Conservation (phyloP, 805 yeast species). For the Komagataella phaffii region DNA sequence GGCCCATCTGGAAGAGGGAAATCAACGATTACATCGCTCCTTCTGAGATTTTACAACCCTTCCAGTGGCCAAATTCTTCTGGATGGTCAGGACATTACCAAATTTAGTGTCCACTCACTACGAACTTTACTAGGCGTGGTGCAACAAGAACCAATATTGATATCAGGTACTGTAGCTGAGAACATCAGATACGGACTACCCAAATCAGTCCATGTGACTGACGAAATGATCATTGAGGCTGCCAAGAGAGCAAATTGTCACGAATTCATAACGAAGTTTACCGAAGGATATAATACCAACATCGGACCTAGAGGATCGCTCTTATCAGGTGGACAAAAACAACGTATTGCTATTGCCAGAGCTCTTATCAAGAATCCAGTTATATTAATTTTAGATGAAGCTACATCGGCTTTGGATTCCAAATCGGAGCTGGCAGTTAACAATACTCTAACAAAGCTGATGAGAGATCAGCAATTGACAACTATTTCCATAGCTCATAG, state of each 20-base stretch:
- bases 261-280: constrained; percentile 58
- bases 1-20: constrained; percentile 97
- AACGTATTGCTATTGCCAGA: constrained; percentile 82
- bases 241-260: constrained; percentile 61
- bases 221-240: constrained; percentile 51
- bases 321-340: constrained; percentile 90
- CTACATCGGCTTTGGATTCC: constrained; percentile 87
- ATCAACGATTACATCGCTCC: constrained; percentile 72
- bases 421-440: constrained; percentile 81
- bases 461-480: constrained; percentile 48
- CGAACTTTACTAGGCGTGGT: constrained; percentile 76
- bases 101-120: constrained; percentile 64
- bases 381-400: constrained; percentile 77
- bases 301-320: constrained; percentile 71
- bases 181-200: constrained; percentile 66
- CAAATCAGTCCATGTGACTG: constrained; percentile 34
- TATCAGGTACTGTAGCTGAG: constrained; percentile 80
- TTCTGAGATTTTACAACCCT: constrained; percentile 80
- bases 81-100: constrained; percentile 51
- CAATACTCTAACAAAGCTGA: constrained; percentile 47
- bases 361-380: constrained; percentile 64
- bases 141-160: constrained; percentile 83
- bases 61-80: constrained; percentile 48
- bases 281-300: constrained; percentile 67
- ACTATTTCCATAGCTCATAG: constrained; percentile 87